Base-by-base conservation (phyloP, 768 basidiomycete genomes). In the Baorangia bicolor region DNA sequence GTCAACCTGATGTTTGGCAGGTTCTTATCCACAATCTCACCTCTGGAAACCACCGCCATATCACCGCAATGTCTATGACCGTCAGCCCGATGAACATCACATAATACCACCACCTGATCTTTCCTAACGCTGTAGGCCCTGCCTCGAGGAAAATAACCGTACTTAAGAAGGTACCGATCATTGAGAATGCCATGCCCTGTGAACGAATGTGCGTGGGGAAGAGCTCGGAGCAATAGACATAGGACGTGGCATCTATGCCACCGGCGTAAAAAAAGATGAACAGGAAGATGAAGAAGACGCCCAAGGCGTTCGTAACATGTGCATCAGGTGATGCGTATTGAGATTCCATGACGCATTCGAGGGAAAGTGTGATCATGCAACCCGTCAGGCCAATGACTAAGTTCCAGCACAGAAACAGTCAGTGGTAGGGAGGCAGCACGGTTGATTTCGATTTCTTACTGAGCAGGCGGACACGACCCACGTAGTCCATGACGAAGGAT, bases 181-280 rank as follows among this genome's bases (percentile, higher is more conserved):
- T 51, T 1, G 47, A 52, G 33, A 52, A 49, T n/a, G 47, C 46
- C 43, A 49, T 51, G 44, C 44, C 13, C 13, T 48, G 23, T 20
- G 49, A 49, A 33, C 30, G 53, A 5, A 42, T 30, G 28, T 43
- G 40, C 20, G 28, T 35, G 6, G 40, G 33, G 30, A 55, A 55
- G 25, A 53, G 53, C 20, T 54, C 51, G 18, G 53, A 55, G 33
- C 27, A 34, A 41, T 55, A 34, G 16, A 55, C 39, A 21, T 41
- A 41, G 31, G 50, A 53, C 20, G 38, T 54, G 27, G 33, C 25
- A 5, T 55, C 49, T 21, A 35, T 53, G n/a, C 38, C 51, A 16
- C 31, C 38, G 11, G 31, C 51, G 11, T 54, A 28, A 18, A 51
- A 52, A 33, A 25, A 27, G 35, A 49, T 25, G 33, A 47, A 47